Conservation (phyloP, 495 filamentous ascomycete genomes). For the Neurospora sp. region DNA sequence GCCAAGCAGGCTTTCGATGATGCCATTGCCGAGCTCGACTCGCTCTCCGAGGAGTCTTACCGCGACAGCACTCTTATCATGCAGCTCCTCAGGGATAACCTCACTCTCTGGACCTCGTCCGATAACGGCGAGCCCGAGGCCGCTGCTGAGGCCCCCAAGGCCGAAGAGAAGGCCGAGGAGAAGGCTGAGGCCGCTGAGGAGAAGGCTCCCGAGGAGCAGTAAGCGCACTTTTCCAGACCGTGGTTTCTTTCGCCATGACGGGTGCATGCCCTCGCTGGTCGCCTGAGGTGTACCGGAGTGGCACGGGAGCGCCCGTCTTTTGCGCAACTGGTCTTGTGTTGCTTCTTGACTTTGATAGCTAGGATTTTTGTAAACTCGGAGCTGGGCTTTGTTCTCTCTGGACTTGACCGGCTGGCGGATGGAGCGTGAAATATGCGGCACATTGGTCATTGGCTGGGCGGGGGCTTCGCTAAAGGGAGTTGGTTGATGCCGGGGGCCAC, state of each 20-base stretch:
- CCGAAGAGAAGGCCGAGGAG: conserved; percentile 51
- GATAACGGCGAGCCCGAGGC: conserved; percentile 78
- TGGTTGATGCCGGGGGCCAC: conserved; percentile 19
- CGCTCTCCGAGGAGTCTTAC: conserved; percentile 97
- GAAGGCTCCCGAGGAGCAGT: conserved; percentile 34
- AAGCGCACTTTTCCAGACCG: conserved; percentile 9
- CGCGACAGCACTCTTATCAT: conserved; percentile 99
- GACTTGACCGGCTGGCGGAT: conserved; percentile 6
- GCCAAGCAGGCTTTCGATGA: conserved; percentile 99
- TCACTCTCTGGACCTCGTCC: conserved; percentile 98
- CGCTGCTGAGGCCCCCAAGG: conserved; percentile 48
- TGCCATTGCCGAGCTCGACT: conserved; percentile 98
- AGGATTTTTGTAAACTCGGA: neutral
- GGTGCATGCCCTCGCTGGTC: conserved; percentile 3
- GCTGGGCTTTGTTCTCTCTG: conserved; percentile 8
- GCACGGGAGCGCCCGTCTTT: conserved; percentile 1
- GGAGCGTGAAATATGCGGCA: conserved; percentile 13
- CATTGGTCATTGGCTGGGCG: conserved; percentile 13
- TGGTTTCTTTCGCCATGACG: conserved; percentile 8
- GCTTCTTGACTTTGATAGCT: neutral
- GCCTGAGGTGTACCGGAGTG: conserved; percentile 3
- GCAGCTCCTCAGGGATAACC: conserved; percentile 98
- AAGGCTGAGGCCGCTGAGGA: conserved; percentile 44
- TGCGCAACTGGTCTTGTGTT: conserved; percentile 10
- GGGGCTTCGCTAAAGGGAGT: conserved; percentile 22